Evolutionary conservation across 1,139 yeast genomes (phyloP).

Genomic region (Geotrichum histeridarum): DNA sequence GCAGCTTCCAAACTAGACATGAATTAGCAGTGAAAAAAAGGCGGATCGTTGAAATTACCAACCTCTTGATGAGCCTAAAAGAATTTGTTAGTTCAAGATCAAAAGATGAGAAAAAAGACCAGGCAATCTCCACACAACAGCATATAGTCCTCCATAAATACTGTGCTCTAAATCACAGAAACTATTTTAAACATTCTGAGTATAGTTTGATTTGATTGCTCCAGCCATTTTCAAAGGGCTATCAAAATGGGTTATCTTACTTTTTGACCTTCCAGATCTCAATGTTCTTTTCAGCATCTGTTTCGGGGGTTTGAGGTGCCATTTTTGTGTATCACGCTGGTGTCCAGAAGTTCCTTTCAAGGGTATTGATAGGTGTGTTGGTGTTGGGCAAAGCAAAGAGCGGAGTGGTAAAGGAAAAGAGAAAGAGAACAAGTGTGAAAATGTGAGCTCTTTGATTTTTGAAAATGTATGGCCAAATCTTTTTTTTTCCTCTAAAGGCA

Average conservation of each 20-base stretch:
- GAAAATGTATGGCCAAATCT: too few relatives aligned
- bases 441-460: neutral
- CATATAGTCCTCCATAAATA: neutral
- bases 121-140: neutral
- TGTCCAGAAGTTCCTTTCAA: neutral
- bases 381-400: neutral
- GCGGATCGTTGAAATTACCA: slow-evolving; percentile 1
- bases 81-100: neutral
- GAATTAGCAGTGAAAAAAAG: neutral
- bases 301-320: slow-evolving; percentile 30
- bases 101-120: neutral
- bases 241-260: slow-evolving; percentile 21
- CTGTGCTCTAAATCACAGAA: too few relatives aligned
- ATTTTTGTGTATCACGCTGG: slow-evolving; percentile 19
- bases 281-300: slow-evolving; percentile 89
- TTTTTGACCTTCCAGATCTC: slow-evolving; percentile 99
- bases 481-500: neutral
- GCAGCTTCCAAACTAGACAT: slow-evolving; percentile 75
- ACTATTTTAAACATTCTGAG: neutral
- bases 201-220: too few relatives aligned
- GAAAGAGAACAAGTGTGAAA: slow-evolving; percentile 3
- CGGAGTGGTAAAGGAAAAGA: neutral
- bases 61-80: slow-evolving; percentile 29
- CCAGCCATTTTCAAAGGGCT: neutral
- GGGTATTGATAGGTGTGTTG: neutral